Evolutionary conservation across 768 basidiomycete genomes (phyloP).

Genomic region (Crassisporium funariophilum): DNA sequence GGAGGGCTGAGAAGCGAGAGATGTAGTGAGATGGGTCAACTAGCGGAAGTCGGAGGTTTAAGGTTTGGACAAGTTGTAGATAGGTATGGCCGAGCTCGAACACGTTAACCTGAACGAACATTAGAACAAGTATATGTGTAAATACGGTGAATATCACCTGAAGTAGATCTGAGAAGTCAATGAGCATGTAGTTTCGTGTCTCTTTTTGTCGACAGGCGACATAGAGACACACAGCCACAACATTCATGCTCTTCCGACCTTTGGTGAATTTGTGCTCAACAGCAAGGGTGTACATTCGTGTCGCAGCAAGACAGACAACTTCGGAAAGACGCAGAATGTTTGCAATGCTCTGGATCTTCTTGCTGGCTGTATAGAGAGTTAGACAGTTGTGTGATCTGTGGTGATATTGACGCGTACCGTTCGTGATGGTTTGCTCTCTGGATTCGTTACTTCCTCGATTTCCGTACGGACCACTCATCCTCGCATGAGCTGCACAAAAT

Average conservation of each 20-base stretch:
- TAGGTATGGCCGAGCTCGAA: conserved; percentile 97
- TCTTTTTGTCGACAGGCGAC: conserved; percentile 91
- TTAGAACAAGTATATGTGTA: background rate
- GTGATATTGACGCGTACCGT: conserved; percentile 54
- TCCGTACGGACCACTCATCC: conserved; percentile 82
- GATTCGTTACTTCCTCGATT: conserved; percentile 80
- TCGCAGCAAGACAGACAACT: conserved; percentile 77
- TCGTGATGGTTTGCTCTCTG: conserved; percentile 88
- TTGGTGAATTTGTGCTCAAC: conserved; percentile 94
- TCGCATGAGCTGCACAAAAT: conserved; percentile 63
- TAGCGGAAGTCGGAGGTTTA: conserved; percentile 82
- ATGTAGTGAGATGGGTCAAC: conserved; percentile 98
- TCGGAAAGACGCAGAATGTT: conserved; percentile 78
- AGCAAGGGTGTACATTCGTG: conserved; percentile 88
- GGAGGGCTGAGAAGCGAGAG: conserved; percentile 88
- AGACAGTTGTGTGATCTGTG: background rate
- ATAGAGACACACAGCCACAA: conserved; percentile 95
- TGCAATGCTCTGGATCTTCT: conserved; percentile 83
- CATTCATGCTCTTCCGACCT: conserved; percentile 88
- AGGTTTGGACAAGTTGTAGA: conserved; percentile 87
- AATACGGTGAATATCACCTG: conserved; percentile 51
- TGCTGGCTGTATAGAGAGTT: conserved; percentile 55
- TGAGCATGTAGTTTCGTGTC: conserved; percentile 93
- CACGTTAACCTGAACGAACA: conserved; percentile 77
- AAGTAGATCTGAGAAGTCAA: conserved; percentile 96